Conservation (phyloP, 2,329 filamentous ascomycete species). For the Botryotinia narcissicola region DNA sequence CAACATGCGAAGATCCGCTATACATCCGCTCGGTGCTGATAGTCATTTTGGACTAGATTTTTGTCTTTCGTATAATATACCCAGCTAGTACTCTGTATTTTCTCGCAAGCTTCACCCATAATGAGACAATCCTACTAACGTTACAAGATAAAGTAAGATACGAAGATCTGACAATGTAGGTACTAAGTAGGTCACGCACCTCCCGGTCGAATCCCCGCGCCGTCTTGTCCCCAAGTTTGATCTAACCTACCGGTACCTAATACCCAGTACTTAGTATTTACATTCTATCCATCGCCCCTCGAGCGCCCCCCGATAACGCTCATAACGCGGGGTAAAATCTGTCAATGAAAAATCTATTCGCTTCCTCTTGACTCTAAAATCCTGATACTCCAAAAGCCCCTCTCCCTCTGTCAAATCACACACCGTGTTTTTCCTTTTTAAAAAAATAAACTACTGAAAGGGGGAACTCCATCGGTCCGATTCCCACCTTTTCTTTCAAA, state of each 20-base stretch:
- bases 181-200: not conserved
- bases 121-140: not conserved
- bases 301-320: not conserved
- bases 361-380: conserved; percentile 1
- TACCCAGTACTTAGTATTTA: not conserved
- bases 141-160: not conserved
- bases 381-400: not conserved
- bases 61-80: not conserved
- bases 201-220: not conserved
- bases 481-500: not conserved
- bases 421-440: not conserved
- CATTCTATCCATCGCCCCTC: not conserved
- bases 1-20: not conserved
- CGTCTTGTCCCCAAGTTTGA: not conserved
- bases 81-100: not conserved
- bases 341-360: not conserved
- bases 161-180: not conserved
- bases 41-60: not conserved
- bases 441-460: not conserved
- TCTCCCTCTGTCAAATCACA: not conserved
- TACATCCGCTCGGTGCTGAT: not conserved
- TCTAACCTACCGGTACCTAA: not conserved
- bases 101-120: not conserved
- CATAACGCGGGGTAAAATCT: not conserved
- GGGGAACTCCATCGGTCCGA: conserved; percentile 1